Conservation (phyloP, 106 monocot species). For the Dioscorea dumetorum region DNA sequence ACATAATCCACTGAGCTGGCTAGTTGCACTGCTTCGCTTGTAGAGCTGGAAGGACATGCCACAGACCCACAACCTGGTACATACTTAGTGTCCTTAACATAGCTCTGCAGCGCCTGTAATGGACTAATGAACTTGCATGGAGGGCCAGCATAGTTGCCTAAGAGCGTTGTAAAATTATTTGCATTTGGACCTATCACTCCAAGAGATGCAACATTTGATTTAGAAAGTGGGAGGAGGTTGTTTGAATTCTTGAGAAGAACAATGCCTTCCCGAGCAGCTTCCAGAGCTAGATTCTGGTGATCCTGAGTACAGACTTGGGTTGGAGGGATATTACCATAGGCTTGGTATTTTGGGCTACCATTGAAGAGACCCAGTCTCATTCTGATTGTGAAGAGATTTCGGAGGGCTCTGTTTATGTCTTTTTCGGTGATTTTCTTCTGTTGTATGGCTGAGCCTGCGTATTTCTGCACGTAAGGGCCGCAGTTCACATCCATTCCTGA, state of each 20-base stretch:
- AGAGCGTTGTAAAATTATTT: slow-evolving; percentile 33
- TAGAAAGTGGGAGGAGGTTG: slow-evolving; percentile 50
- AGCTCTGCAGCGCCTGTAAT: slow-evolving; percentile 40
- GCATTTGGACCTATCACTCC: slow-evolving; percentile 90
- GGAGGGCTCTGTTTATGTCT: slow-evolving; percentile 71
- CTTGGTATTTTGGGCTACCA: slow-evolving; percentile 44
- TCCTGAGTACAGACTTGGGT: slow-evolving; percentile 50
- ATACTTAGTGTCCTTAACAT: slow-evolving; percentile 38
- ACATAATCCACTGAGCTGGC: slow-evolving; percentile 74
- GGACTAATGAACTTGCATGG: slow-evolving; percentile 64
- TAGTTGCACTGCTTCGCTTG: slow-evolving; percentile 45
- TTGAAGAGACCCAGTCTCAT: slow-evolving; percentile 88
- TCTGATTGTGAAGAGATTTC: slow-evolving; percentile 66
- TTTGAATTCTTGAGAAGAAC: slow-evolving; percentile 77
- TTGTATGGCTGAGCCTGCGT: slow-evolving; percentile 47
- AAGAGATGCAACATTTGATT: slow-evolving; percentile 36
- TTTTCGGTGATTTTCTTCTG: slow-evolving; percentile 46
- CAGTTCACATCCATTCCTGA: slow-evolving; percentile 98
- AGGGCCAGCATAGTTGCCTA: slow-evolving; percentile 84
- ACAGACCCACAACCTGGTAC: slow-evolving; percentile 54
- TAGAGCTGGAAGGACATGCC: slow-evolving; percentile 35
- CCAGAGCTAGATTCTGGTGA: slow-evolving; percentile 62
- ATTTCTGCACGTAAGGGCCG: slow-evolving; percentile 59
- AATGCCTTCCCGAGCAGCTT: slow-evolving; percentile 75
- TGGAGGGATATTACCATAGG: slow-evolving; percentile 45